These are phyloP conservation scores for Halophytophthora batemanensis DNA, from an alignment of 352 stramenopile genomes.

Conservation along the genomic window DNA sequence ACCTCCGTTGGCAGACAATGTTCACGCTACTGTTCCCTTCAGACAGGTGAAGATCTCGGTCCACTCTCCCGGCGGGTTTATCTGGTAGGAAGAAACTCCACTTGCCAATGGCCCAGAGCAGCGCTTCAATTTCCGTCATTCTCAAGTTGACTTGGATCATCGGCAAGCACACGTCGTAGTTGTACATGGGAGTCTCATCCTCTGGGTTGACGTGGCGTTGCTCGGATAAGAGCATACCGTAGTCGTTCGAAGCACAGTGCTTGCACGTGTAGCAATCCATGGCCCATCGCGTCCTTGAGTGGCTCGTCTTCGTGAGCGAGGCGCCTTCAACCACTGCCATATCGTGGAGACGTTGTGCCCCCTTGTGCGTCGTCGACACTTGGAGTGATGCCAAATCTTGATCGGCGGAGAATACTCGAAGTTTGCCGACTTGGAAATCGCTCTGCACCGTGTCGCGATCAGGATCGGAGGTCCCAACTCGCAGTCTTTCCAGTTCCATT, in stretches of 20 bases:
- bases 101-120: slow-evolving; percentile 71
- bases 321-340: slow-evolving; percentile 35
- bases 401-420: slow-evolving; percentile 38
- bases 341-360: slow-evolving; percentile 31
- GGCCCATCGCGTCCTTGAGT: slow-evolving; percentile 49
- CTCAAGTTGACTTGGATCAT: slow-evolving; percentile 45
- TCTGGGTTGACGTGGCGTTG: slow-evolving; percentile 18
- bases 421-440: slow-evolving; percentile 20
- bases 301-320: slow-evolving; percentile 40
- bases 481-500: slow-evolving; percentile 32
- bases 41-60: slow-evolving; percentile 30
- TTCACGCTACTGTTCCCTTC: slow-evolving; percentile 19
- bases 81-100: slow-evolving; percentile 76
- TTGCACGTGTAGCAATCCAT: slow-evolving; percentile 43
- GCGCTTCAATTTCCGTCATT: slow-evolving; percentile 54
- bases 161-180: slow-evolving; percentile 50
- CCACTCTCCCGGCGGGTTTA: slow-evolving; percentile 10
- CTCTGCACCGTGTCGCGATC: slow-evolving; percentile 32
- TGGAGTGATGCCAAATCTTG: slow-evolving; percentile 32
- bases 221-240: slow-evolving; percentile 17
- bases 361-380: slow-evolving; percentile 15
- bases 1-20: slow-evolving; percentile 29
- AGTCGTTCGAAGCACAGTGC: slow-evolving; percentile 22
- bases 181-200: slow-evolving; percentile 67
- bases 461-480: slow-evolving; percentile 31